Base-by-base conservation (phyloP, 768 basidiomycete species). In the Boletus rubropictus region DNA sequence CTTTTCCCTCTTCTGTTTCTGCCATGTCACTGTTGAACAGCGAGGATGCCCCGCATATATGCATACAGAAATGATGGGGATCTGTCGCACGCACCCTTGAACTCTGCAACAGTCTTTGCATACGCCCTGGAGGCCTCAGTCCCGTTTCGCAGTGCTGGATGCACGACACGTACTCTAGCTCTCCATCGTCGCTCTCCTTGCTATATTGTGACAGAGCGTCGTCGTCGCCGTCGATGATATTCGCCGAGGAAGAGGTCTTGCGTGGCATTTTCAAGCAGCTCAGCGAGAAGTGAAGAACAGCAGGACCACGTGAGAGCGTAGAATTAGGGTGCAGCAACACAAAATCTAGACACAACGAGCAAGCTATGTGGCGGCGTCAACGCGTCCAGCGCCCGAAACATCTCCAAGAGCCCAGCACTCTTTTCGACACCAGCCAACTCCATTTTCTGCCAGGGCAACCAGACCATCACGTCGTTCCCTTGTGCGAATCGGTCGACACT, bases 401-500 rank as follows among this genome's bases (percentile, higher is more conserved):
- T 51, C 28, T 44, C 51, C 51, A 53, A 52, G 5, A 61, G 41
- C 12, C 40, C 47, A 11, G 38, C 42, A 17, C 56, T 44, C 18
- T 38, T 44, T 17, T 55, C 39, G 5, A 55, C 51, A 6, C 55
- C 48, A 1, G 50, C 45, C 10, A 72, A 33, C 2, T 61, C 54
- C 33, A 74, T 54, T 39, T 71, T 70, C 3, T 73, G 68, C 77
- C 77, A 81, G 4, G 80, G 80, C 31, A 66, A 57, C 75, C 78
- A 81, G 7, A 74, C 64, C 36, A 67, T 63, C 11, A 79, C 61
- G 2, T 72, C 71, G 7, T 55, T 56, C 1, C 73, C 77, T 18
- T 66, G 66, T 9, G 60, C 51, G 22, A 81, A 71, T 5, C 62
- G 61, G 31, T 70, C 70, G 2, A 61, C 56, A 43, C 67, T 67